A percentile compares a stretch with the other conserved stretches of the same genome.
phyloP scores from a whole-genome alignment of 2,329 filamentous ascomycete genomes.

The Aspergillus unguis region DNA sequence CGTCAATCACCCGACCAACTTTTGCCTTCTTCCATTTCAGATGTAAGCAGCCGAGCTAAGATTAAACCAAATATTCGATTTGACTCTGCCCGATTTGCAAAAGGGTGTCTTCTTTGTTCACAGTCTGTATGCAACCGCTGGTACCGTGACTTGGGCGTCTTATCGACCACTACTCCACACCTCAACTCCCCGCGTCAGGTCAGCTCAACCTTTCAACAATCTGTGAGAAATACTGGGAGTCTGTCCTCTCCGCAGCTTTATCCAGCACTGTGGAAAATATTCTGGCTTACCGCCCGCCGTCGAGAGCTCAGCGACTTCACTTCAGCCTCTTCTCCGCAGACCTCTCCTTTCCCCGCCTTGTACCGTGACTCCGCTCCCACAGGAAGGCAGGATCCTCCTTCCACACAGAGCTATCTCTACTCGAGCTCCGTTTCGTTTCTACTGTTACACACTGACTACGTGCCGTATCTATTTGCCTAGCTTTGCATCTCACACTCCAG shows the following conservation, averaged over 20 bases:
- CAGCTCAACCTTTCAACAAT: constrained; percentile 1
- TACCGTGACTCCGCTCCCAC: constrained; percentile 2
- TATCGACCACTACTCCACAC: constrained; percentile 6
- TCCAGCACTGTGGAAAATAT: background rate
- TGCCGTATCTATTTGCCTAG: constrained; percentile 6
- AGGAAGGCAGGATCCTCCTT: constrained; percentile 14
- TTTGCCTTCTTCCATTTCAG: background rate
- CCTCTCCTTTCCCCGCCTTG: constrained; percentile 7
- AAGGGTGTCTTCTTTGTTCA: background rate
- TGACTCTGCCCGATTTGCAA: background rate
- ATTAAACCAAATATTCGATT: background rate
- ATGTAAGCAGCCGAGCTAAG: background rate
- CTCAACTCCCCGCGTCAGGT: background rate
- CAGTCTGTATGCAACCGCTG: background rate
- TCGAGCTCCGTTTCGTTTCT: background rate
- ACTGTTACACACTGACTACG: constrained; percentile 5
- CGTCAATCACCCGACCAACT: constrained; percentile 9
- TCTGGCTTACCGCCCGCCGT: background rate
- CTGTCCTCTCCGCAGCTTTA: background rate
- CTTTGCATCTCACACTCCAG: constrained; percentile 23
- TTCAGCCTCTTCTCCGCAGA: background rate
- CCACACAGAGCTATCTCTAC: constrained; percentile 3
- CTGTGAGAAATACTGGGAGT: background rate
- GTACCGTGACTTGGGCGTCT: constrained; percentile 5
- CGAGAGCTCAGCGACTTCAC: constrained; percentile 1